These are phyloP conservation scores for Cornus florida DNA, from an alignment of 148 eudicot genomes.

Conservation along the genomic window DNA sequence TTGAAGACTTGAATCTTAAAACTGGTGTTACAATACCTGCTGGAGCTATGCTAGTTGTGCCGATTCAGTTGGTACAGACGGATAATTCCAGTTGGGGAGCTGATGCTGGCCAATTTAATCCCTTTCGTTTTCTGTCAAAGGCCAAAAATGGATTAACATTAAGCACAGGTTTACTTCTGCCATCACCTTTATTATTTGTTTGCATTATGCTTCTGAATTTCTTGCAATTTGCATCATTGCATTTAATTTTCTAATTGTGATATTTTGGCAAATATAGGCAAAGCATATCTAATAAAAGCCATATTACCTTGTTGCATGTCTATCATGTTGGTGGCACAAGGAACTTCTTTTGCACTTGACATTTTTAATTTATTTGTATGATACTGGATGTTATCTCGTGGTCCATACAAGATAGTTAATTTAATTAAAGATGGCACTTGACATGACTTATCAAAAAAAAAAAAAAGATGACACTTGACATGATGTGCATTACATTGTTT, in stretches of 20 bases:
- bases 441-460: too few relatives aligned
- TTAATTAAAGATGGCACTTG: neutral
- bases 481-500: neutral
- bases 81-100: slow-evolving; percentile 52
- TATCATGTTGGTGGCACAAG: neutral
- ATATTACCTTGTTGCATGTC: neutral
- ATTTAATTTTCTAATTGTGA: neutral
- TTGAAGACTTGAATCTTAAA: slow-evolving; percentile 41
- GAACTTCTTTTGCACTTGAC: neutral
- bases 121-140: slow-evolving; percentile 47
- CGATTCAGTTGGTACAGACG: slow-evolving; percentile 51
- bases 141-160: neutral
- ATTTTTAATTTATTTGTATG: neutral
- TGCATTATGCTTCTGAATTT: neutral
- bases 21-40: slow-evolving; percentile 47
- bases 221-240: neutral
- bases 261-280: neutral
- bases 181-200: neutral
- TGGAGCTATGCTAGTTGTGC: slow-evolving; percentile 54
- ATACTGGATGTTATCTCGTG: neutral
- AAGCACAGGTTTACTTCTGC: slow-evolving; percentile 28
- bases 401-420: neutral
- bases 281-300: neutral
- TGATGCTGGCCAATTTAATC: slow-evolving; percentile 54
- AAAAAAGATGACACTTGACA: too few relatives aligned